phyloP scores from a whole-genome alignment of 306 rosid genomes.

The Ammopiptanthus mongolicus region DNA sequence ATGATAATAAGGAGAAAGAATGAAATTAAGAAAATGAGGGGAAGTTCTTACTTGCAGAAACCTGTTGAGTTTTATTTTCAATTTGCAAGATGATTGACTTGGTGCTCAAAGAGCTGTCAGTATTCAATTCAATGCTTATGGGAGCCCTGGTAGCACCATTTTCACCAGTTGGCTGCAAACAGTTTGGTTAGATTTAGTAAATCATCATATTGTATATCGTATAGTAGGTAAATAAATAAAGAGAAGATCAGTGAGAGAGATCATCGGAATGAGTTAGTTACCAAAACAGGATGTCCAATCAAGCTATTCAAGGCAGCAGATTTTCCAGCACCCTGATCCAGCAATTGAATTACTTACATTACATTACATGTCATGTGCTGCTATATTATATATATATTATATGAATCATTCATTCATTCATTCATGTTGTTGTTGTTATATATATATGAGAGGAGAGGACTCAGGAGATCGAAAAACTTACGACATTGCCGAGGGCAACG shows the following conservation, averaged over 20 bases:
- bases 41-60: conserved; percentile 77
- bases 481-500: conserved; percentile 91
- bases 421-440: too few species aligned
- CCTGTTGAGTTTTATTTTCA: conserved; percentile 93
- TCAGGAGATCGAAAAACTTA: conserved; percentile 42
- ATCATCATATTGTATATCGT: too few species aligned
- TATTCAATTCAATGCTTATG: conserved; percentile 78
- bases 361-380: too few species aligned
- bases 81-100: conserved; percentile 89
- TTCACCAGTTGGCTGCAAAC: conserved; percentile 90
- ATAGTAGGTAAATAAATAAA: neutral
- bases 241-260: neutral
- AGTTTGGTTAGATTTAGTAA: neutral
- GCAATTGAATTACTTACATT: too few species aligned
- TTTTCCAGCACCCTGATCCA: conserved; percentile 83
- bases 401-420: too few species aligned
- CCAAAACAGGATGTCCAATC: conserved; percentile 97
- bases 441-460: neutral
- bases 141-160: conserved; percentile 99
- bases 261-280: conserved; percentile 28
- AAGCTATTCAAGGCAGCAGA: conserved; percentile 91
- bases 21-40: neutral
- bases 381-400: too few species aligned
- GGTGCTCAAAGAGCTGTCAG: conserved; percentile 79
- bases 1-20: neutral